Conservation (phyloP, 192 early-diverging fungal species). For the Coemansia sp. region DNA sequence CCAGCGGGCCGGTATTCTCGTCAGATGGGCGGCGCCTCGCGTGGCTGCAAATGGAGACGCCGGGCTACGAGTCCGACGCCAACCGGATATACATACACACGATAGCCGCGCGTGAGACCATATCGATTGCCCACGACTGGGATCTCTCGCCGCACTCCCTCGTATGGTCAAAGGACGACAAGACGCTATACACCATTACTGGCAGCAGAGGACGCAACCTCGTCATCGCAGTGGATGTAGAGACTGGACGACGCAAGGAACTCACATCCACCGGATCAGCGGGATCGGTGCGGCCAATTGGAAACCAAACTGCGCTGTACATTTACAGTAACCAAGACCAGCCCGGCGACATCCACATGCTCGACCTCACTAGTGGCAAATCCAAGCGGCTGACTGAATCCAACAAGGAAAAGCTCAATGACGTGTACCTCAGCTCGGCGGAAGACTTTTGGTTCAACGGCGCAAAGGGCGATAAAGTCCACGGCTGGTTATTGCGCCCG, state of each 20-base stretch:
- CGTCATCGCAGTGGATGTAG: slow-evolving; percentile 12
- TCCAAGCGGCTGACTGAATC: slow-evolving; percentile 52
- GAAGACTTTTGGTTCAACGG: slow-evolving; percentile 70
- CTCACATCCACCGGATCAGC: slow-evolving; percentile 21
- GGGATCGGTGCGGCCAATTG: slow-evolving; percentile 26
- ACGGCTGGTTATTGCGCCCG: slow-evolving; percentile 38
- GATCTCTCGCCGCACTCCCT: slow-evolving; percentile 58
- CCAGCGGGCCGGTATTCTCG: slow-evolving; percentile 61
- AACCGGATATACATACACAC: slow-evolving; percentile 62
- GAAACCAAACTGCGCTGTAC: slow-evolving; percentile 43
- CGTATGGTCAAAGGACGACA: slow-evolving; percentile 34
- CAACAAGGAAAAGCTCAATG: slow-evolving; percentile 45
- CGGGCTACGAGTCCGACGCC: slow-evolving; percentile 68
- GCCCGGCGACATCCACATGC: slow-evolving; percentile 34
- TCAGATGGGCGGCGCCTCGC: slow-evolving; percentile 64
- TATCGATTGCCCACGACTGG: slow-evolving; percentile 59
- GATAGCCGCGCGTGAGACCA: slow-evolving; percentile 47
- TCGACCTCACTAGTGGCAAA: slow-evolving; percentile 39
- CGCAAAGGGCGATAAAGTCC: slow-evolving; percentile 47
- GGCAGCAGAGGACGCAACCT: slow-evolving; percentile 22
- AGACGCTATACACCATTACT: slow-evolving; percentile 16
- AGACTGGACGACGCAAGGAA: slow-evolving; percentile 24
- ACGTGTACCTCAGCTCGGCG: slow-evolving; percentile 49
- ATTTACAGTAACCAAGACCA: slow-evolving; percentile 43
- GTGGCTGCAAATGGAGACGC: slow-evolving; percentile 72